These are phyloP conservation scores for Periconia macrospinosa DNA, from an alignment of 2,329 filamentous ascomycete species.

Conservation along the genomic window DNA sequence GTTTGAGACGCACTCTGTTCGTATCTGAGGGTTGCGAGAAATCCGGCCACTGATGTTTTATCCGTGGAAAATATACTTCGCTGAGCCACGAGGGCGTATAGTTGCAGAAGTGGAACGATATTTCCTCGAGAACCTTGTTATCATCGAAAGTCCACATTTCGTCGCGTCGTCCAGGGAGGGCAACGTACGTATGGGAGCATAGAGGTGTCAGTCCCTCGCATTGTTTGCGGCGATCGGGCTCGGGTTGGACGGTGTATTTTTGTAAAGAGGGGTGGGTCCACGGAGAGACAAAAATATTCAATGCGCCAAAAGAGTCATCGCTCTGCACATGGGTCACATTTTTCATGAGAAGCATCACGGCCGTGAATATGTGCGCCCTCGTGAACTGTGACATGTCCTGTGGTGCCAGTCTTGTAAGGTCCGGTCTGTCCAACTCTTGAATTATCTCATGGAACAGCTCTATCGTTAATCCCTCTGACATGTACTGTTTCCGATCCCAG, in stretches of 20 bases:
- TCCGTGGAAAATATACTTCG: background rate
- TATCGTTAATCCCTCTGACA: no score
- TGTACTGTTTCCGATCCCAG: no score
- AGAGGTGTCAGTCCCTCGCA: background rate
- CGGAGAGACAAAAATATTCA: background rate
- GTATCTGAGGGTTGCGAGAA: background rate
- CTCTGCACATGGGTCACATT: background rate
- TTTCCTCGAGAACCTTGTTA: background rate
- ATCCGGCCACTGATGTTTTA: background rate
- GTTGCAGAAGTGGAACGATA: background rate
- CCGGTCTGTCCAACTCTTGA: no score
- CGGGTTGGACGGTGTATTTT: background rate
- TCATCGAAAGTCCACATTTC: background rate
- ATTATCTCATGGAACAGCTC: no score
- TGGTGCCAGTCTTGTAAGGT: no score
- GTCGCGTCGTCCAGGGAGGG: background rate
- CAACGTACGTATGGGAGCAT: background rate
- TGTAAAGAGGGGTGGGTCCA: background rate
- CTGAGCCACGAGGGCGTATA: background rate
- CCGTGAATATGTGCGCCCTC: background rate
- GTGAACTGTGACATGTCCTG: background rate
- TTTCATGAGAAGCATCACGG: background rate
- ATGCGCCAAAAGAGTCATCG: background rate
- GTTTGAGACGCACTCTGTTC: background rate
- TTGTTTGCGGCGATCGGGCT: background rate